A percentile compares a stretch with the other conserved stretches of the same genome.
These are phyloP conservation scores for Daedalea quercina DNA, from an alignment of 768 basidiomycete species.

Conservation along the genomic window DNA sequence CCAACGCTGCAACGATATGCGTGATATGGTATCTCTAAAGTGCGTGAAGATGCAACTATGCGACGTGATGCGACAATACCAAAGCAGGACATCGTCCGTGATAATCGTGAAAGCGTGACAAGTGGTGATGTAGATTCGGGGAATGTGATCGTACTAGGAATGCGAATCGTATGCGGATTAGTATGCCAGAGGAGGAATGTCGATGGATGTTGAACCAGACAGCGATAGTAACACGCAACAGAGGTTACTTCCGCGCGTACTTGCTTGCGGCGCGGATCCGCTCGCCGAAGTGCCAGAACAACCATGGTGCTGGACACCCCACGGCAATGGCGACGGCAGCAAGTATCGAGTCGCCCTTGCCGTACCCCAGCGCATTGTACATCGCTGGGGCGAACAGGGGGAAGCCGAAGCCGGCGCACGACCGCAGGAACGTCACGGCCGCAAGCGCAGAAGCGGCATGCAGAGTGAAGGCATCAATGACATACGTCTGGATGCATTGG, in stretches of 20 bases:
- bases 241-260: constrained; percentile 8
- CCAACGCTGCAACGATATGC: not conserved
- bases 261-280: constrained; percentile 32
- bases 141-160: not conserved
- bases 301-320: constrained; percentile 38
- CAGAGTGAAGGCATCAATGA: constrained; percentile 60
- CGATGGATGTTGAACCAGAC: no score
- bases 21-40: constrained; percentile 1
- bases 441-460: constrained; percentile 67
- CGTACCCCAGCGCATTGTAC: constrained; percentile 60
- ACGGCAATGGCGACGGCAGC: constrained; percentile 50
- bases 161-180: no score
- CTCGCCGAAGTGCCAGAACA: constrained; percentile 41
- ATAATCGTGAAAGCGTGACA: not conserved
- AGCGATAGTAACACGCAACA: not conserved
- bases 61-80: not conserved
- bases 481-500: constrained; percentile 58
- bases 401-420: constrained; percentile 66
- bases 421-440: constrained; percentile 55
- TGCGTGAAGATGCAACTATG: not conserved
- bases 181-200: no score
- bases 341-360: constrained; percentile 61
- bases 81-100: not conserved
- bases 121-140: not conserved
- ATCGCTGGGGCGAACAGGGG: constrained; percentile 73